These are phyloP conservation scores for Tritrichomonas musculus DNA, from an alignment of 208 protist genomes.

Conservation along the genomic window DNA sequence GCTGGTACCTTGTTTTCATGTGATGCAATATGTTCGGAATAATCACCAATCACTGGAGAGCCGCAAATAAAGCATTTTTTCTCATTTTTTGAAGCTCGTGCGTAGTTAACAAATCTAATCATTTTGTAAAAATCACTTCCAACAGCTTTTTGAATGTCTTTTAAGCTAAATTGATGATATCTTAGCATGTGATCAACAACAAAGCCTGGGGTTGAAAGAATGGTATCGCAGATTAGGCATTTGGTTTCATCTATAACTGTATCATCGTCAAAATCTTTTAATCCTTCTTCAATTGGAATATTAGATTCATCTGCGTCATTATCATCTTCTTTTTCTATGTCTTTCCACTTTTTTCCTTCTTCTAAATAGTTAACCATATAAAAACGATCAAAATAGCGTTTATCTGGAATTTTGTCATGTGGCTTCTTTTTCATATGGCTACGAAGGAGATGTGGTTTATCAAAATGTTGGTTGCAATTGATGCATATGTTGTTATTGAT, in stretches of 20 bases:
- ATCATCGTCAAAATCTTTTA: conserved; percentile 17
- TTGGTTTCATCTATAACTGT: neutral
- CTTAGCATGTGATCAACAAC: neutral
- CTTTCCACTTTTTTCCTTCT: neutral
- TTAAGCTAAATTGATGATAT: neutral
- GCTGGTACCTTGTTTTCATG: neutral
- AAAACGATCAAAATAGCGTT: neutral
- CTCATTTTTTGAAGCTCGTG: neutral
- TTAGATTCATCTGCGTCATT: neutral
- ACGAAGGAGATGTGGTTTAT: neutral
- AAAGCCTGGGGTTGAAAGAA: neutral
- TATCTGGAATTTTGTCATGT: conserved; percentile 27
- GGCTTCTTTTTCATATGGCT: conserved; percentile 16
- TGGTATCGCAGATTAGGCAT: neutral
- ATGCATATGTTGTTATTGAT: neutral
- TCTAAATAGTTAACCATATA: conserved; percentile 27
- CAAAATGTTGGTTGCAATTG: neutral
- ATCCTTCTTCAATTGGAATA: neutral
- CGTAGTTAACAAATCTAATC: neutral
- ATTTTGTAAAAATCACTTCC: neutral
- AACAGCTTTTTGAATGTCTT: neutral
- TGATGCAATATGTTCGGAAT: neutral
- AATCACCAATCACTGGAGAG: neutral
- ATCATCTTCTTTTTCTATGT: neutral
- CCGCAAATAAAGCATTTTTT: neutral